A percentile compares a stretch with the other conserved stretches of the same genome.
Conservation (phyloP, 257 asterid genomes). For the Fraxinus pennsylvanica region DNA sequence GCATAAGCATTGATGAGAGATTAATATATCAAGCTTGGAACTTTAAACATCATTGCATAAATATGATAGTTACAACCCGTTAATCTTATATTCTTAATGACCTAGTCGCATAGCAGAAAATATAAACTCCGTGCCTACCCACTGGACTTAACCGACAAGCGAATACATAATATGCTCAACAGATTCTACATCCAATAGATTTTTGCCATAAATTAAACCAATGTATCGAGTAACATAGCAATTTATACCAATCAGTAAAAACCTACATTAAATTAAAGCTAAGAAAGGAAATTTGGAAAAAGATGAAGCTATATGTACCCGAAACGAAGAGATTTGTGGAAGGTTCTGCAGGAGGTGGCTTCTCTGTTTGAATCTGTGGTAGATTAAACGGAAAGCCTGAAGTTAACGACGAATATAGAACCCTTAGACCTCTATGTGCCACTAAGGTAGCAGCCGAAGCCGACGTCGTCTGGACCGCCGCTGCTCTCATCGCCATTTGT, state of each 20-base stretch:
- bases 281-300: background rate
- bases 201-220: background rate
- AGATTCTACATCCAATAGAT: background rate
- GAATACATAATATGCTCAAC: background rate
- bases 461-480: background rate
- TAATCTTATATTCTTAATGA: background rate
- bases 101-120: background rate
- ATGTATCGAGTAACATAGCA: background rate
- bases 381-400: constrained; percentile 54
- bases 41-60: background rate
- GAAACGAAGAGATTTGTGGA: constrained; percentile 81
- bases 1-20: background rate
- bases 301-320: constrained; percentile 35
- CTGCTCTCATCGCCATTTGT: constrained; percentile 62
- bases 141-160: too few relatives aligned
- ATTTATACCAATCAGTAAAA: background rate
- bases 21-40: background rate
- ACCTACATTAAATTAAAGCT: background rate
- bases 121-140: background rate
- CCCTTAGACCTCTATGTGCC: constrained; percentile 40
- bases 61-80: background rate
- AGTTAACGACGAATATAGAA: constrained; percentile 47
- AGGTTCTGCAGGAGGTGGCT: constrained; percentile 77
- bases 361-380: constrained; percentile 48
- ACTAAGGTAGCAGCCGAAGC: constrained; percentile 38